Base-by-base conservation (phyloP, 257 asterid species). In the Datura wrightii region DNA sequence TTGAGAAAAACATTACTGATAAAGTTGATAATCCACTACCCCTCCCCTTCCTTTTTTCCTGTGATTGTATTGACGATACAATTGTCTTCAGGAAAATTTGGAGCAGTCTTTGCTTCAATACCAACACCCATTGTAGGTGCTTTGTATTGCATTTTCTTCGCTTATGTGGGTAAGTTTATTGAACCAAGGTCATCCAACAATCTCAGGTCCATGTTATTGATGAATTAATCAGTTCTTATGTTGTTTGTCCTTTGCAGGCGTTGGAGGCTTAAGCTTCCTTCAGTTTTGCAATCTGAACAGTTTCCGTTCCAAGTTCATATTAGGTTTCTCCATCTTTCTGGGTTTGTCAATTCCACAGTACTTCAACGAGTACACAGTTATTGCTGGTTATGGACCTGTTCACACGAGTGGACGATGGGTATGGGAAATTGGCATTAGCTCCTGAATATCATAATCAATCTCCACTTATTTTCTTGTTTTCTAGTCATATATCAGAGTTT, bases 221-320 rank as follows among this genome's bases (percentile, higher is more conserved):
- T n/a, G 18, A 13, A 46, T 59, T 24, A 31, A 34, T 62, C 41
- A 69, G 84, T 85, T 55, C 39, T 48, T 52, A 48, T 83, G 41
- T 67, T 1, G 5, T 52, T 5, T 34, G 52, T 60, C 63, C 24
- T 2, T 14, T 72, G 10, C 91, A 95, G 99, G 98, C 46, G 83
- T 91, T 0, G 98, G 87, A 59, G 99, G 99, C 62, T 13, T 94
- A 53, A 91, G 97, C 86, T 93, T 89, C 85, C 98, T 95, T 86
- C 99, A 95, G 86, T 95, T 95, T 91, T 94, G 99, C 94, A 92
- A 96, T 82, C 97, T 96, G 83, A 96, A 94, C 87, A 94, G 97
- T 84, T 96, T 96, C 93, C 88, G 99, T 10, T 94, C 91, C 79
- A 93, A 88, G 87, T 96, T 96, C 86, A 90, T 96, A 85, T 53